Conservation (phyloP, 169 alveolate genomes). For the Babesia bovis region DNA sequence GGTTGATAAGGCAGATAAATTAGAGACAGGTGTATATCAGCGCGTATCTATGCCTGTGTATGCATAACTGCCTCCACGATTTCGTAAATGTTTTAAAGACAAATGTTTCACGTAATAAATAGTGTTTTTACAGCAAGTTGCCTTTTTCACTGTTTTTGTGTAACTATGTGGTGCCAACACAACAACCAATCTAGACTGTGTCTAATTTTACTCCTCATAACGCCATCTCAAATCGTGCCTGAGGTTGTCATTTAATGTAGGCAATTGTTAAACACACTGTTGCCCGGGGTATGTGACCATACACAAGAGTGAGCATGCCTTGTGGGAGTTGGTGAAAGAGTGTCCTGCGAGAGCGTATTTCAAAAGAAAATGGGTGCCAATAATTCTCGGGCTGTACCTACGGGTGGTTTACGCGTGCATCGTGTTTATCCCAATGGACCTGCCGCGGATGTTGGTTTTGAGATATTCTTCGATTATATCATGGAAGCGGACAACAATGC, state of each 20-base stretch:
- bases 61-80: background rate
- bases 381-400: constrained; percentile 32
- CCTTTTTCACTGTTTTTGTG: too few relatives aligned
- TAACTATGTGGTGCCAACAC: constrained; percentile 14
- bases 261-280: background rate
- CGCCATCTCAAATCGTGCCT: background rate
- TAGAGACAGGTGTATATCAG: background rate
- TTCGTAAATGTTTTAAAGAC: too few relatives aligned
- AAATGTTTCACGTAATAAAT: too few relatives aligned
- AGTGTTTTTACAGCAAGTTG: too few relatives aligned
- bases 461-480: constrained; percentile 76
- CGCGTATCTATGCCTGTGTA: background rate
- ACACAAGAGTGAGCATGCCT: background rate
- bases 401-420: constrained; percentile 68
- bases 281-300: background rate
- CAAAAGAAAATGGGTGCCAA: constrained; percentile 48
- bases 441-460: constrained; percentile 69
- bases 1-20: too few relatives aligned
- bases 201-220: background rate
- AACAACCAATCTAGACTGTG: background rate
- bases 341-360: background rate
- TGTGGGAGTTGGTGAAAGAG: background rate
- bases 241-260: background rate
- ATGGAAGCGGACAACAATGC: constrained; percentile 67
- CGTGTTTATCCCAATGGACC: constrained; percentile 71